Evolutionary conservation across 2,329 filamentous ascomycete species (phyloP), one percentile per base, ranked within the genome.

Genomic region (Fusarium sarcochroum): DNA sequence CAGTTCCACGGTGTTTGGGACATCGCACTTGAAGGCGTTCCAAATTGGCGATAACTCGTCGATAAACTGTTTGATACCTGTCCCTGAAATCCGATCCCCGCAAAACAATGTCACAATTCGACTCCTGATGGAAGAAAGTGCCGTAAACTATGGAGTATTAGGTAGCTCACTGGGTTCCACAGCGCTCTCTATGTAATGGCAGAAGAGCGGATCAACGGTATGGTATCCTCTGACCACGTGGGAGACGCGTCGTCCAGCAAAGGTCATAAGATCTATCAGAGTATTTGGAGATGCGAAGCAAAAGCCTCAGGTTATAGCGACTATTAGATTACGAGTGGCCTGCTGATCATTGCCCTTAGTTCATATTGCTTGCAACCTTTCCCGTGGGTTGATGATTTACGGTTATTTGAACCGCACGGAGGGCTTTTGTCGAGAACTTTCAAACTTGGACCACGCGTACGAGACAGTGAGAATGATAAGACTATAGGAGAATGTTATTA

Each of bases 121-220:
- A 14, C 18, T 50, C 1, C 1, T 5, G 17, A 2, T 30, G 3
- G 3, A 17, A 20, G 35, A 30, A n/a, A 14, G 20, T 5, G 47
- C 23, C 23, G 7, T 5, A 23, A 23, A 23, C 7, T 5, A 23
- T 23, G 7, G 23, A 23, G 23, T 23, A 7, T 7, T 23, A 23
- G 23, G 23, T 23, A 7, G 23, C 7, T 5, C 5, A 23, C 7
- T 23, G 23, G 23, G 23, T 23, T 23, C 7, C 23, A 23, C 23
- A 3, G 21, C 25, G 14, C 13, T 40, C 6, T 50, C 21, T 2
- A 17, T 0, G 5, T 5, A 20, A 18, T 50, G 34, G 34, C 3
- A 13, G 5, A n/a, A 15, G 18, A 14, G 6, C 3, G 5, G 8
- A 1, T 4, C 34, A 0, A 1, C 4, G 2, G 2, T 9, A 4